Percentiles rank a stretch among this genome's conserved stretches.
These are phyloP conservation scores for Lyophyllum decastes DNA, from an alignment of 768 basidiomycete species.

Conservation along the genomic window DNA sequence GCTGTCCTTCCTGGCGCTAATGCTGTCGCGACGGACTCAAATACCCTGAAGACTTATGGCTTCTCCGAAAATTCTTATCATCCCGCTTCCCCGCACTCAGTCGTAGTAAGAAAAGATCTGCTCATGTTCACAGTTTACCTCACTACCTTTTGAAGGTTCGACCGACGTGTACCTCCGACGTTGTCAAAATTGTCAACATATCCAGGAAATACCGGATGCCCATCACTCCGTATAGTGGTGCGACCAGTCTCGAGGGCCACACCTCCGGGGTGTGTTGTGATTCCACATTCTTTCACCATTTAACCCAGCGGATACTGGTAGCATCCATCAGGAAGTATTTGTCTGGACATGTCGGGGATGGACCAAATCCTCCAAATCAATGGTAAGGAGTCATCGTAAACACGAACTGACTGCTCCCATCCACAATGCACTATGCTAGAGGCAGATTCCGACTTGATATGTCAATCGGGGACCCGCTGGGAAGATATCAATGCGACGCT, in stretches of 20 bases:
- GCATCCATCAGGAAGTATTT: conserved; percentile 67
- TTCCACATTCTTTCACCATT: neutral
- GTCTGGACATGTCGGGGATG: conserved; percentile 83
- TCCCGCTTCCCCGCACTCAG: conserved; percentile 55
- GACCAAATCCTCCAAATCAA: conserved; percentile 77
- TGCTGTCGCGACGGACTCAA: conserved; percentile 51
- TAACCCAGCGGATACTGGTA: conserved; percentile 17
- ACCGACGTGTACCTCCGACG: conserved; percentile 74
- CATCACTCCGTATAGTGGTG: conserved; percentile 80
- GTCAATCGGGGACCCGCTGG: conserved; percentile 79
- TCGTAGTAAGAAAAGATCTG: conserved; percentile 35
- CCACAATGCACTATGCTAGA: conserved; percentile 36
- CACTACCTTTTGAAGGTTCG: conserved; percentile 44
- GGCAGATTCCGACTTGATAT: conserved; percentile 71
- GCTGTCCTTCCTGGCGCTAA: conserved; percentile 45
- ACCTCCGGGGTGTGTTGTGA: conserved; percentile 62
- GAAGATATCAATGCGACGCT: conserved; percentile 75
- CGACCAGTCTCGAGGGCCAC: conserved; percentile 87
- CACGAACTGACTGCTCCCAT: neutral
- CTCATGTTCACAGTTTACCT: neutral
- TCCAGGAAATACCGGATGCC: conserved; percentile 76
- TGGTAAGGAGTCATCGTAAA: conserved; percentile 38
- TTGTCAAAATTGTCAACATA: conserved; percentile 77
- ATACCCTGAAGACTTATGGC: conserved; percentile 55
- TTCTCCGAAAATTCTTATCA: conserved; percentile 74